Evolutionary conservation across 2,329 filamentous ascomycete genomes (phyloP).

Genomic region (Pseudocercospora vitis): DNA sequence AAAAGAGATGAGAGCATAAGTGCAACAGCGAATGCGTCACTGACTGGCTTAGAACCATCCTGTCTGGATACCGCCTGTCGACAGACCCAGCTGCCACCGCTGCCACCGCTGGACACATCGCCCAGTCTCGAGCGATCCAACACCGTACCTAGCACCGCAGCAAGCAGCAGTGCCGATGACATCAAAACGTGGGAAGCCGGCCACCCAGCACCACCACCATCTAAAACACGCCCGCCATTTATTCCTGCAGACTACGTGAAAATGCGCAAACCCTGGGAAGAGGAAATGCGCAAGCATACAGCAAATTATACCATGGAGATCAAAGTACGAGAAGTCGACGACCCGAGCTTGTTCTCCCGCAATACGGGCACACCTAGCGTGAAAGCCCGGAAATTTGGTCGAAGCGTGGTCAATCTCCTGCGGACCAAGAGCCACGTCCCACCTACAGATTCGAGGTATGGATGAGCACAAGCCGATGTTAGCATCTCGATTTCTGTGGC

Average conservation of each 20-base stretch:
- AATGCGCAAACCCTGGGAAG: slow-evolving; percentile 36
- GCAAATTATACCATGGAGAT: slow-evolving; percentile 32
- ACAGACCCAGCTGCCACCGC: background rate
- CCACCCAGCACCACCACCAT: slow-evolving; percentile 14
- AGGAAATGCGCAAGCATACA: slow-evolving; percentile 32
- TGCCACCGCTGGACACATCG: slow-evolving; percentile 22
- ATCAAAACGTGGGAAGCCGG: slow-evolving; percentile 22
- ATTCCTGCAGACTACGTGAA: slow-evolving; percentile 36
- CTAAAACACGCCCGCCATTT: slow-evolving; percentile 30
- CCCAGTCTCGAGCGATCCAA: slow-evolving; percentile 18
- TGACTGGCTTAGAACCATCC: slow-evolving; percentile 11
- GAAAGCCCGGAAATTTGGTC: slow-evolving; percentile 37
- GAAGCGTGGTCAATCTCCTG: slow-evolving; percentile 38
- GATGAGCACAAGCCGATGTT: background rate
- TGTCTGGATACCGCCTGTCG: background rate
- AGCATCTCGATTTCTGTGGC: background rate
- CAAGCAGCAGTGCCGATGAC: slow-evolving; percentile 20
- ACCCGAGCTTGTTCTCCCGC: slow-evolving; percentile 26
- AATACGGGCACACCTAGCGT: slow-evolving; percentile 35
- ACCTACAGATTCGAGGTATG: slow-evolving; percentile 17
- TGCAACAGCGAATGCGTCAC: slow-evolving; percentile 10
- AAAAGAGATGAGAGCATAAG: slow-evolving; percentile 11
- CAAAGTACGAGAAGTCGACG: slow-evolving; percentile 36
- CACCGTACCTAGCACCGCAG: slow-evolving; percentile 22
- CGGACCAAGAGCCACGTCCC: slow-evolving; percentile 33